Evolutionary conservation across 1,284 basidiomycete species (phyloP), one percentile per base, ranked within the genome.

Genomic region (Ustilago crameri): DNA sequence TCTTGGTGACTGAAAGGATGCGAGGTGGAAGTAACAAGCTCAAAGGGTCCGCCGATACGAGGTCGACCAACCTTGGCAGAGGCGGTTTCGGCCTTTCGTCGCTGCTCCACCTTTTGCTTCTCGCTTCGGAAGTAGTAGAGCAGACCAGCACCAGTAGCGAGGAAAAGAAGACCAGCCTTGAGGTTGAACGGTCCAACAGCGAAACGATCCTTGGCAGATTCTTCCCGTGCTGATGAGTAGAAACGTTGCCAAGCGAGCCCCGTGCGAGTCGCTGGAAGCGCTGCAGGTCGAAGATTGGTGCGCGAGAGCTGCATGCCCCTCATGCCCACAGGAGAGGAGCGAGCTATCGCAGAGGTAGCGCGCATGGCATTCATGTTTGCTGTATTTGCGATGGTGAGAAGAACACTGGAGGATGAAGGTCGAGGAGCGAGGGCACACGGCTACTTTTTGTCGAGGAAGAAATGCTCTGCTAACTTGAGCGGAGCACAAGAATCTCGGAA

Each of bases 111-210:
- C 23, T 68, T 66, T n/a, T 52, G 50, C 85, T 98, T 98, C 84
- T 97, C 94, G 55, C 88, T 86, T 50, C 89, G 88, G 84, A 98
- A 98, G 86, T 98, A 98, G 76, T 88, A 89, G 81, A 90, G 93
- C 27, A 98, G 86, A 0, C 90, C 93, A 5, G 87, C 85, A 5
- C 95, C 95, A 1, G 93, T 91, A 0, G 88, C 85, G 37, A 95
- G 84, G 83, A 98, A 97, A 18, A 98, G 81, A 0, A 87, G 88
- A 0, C 92, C 93, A 0, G 94, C 90, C 63, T 87, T 87, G 43
- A 92, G 91, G 5, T 93, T 94, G 84, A 97, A 96, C 3, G 93
- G 91, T 10, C 73, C 73, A 8, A 72, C 51, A 15, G 72, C 72
- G 22, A 63, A 37, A n/a, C 51, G 64, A 47, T 68, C 63, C 47